These are phyloP conservation scores for Seiridium cupressi DNA, from an alignment of 2,329 filamentous ascomycete genomes.

Conservation along the genomic window DNA sequence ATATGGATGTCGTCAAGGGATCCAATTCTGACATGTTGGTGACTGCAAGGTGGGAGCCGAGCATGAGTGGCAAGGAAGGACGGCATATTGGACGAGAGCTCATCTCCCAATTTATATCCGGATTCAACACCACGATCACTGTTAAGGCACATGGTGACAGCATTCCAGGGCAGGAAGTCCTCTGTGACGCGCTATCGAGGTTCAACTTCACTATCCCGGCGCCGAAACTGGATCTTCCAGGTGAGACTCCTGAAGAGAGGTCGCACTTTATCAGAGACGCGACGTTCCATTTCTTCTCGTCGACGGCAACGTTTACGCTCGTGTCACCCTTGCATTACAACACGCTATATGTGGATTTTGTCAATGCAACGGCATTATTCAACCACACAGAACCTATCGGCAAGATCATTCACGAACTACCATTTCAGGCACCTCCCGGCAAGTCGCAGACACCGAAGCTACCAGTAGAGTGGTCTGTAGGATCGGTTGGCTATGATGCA, in stretches of 20 bases:
- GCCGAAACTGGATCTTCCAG: slow-evolving; percentile 63
- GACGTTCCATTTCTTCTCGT: slow-evolving; percentile 82
- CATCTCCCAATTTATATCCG: slow-evolving; percentile 83
- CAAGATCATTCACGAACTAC: slow-evolving; percentile 69
- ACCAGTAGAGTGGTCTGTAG: slow-evolving; percentile 78
- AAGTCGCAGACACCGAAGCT: slow-evolving; percentile 69
- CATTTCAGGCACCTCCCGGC: slow-evolving; percentile 77
- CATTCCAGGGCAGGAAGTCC: slow-evolving; percentile 69
- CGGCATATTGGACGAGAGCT: slow-evolving; percentile 66
- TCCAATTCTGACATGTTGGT: slow-evolving; percentile 70
- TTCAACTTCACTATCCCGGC: slow-evolving; percentile 71
- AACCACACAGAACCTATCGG: slow-evolving; percentile 78
- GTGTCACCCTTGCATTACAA: slow-evolving; percentile 74
- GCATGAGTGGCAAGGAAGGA: slow-evolving; percentile 60
- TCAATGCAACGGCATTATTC: slow-evolving; percentile 85
- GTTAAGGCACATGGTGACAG: slow-evolving; percentile 69
- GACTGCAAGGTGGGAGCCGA: slow-evolving; percentile 72
- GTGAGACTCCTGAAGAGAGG: slow-evolving; percentile 41
- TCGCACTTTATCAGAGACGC: slow-evolving; percentile 80
- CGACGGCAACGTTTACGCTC: slow-evolving; percentile 80
- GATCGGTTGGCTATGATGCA: slow-evolving; percentile 78
- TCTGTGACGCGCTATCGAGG: slow-evolving; percentile 71
- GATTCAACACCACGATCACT: slow-evolving; percentile 78
- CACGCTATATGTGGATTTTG: slow-evolving; percentile 71
- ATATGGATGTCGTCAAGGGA: slow-evolving; percentile 65